phyloP scores from a whole-genome alignment of 257 asterid species.

The Solanum virginianum region DNA sequence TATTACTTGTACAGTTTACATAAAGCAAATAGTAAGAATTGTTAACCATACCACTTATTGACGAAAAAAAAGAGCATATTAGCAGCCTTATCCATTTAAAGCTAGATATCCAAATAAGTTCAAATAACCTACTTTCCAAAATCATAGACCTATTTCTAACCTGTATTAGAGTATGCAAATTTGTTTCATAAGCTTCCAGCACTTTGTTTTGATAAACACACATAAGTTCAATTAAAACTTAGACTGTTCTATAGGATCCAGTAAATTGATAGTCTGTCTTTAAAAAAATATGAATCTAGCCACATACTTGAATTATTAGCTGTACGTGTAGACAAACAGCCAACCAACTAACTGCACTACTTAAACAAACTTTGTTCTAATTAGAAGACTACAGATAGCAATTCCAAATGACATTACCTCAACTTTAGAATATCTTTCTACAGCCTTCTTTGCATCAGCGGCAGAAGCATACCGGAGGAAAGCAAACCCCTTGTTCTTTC shows the following conservation, averaged over 20 bases:
- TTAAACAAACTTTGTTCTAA: background rate
- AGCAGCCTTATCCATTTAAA: background rate
- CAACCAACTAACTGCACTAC: background rate
- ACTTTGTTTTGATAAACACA: background rate
- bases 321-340: background rate
- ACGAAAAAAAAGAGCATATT: background rate
- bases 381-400: background rate
- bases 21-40: background rate
- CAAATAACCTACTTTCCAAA: background rate
- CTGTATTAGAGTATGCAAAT: background rate
- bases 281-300: background rate
- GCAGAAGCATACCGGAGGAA: slow-evolving; percentile 55
- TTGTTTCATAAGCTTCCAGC: background rate
- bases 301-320: background rate
- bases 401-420: slow-evolving; percentile 32
- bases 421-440: slow-evolving; percentile 35
- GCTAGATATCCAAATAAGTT: background rate
- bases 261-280: background rate
- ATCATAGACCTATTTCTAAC: background rate
- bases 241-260: background rate
- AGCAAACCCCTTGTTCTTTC: slow-evolving; percentile 63
- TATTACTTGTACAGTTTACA: background rate
- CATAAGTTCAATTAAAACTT: background rate
- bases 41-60: background rate
- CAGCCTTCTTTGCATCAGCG: slow-evolving; percentile 56